A percentile compares a stretch with the other conserved stretches of the same genome.
These are phyloP conservation scores for Ophiostoma piceae DNA, from an alignment of 2,329 filamentous ascomycete species.

Conservation along the genomic window DNA sequence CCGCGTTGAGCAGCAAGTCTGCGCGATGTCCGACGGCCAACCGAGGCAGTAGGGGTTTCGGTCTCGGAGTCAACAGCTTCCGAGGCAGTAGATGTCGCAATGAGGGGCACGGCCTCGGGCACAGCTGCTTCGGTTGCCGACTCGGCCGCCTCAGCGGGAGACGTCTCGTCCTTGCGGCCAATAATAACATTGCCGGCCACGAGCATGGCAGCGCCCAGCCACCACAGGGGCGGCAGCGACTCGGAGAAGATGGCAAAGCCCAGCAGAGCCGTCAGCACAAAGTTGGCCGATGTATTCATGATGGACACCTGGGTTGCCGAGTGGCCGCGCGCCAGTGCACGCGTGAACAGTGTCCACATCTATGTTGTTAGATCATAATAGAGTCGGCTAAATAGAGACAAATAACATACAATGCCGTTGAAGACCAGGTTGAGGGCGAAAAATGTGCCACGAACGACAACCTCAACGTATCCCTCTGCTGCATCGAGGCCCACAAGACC, in stretches of 20 bases:
- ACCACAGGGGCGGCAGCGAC: slow-evolving; percentile 67
- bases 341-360: slow-evolving; percentile 82
- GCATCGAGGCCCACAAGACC: slow-evolving; percentile 40
- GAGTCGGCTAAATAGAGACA: background rate
- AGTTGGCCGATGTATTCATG: slow-evolving; percentile 78
- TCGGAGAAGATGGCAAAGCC: slow-evolving; percentile 68
- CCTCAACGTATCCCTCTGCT: slow-evolving; percentile 43
- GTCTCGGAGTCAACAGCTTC: background rate
- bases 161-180: slow-evolving; percentile 58
- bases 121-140: background rate
- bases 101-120: background rate
- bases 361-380: slow-evolving; percentile 30
- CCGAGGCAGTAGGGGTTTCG: background rate
- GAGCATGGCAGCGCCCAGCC: slow-evolving; percentile 65
- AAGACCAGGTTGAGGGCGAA: slow-evolving; percentile 70
- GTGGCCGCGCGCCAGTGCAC: slow-evolving; percentile 65
- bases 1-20: background rate
- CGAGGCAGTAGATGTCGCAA: background rate
- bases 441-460: slow-evolving; percentile 55
- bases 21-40: background rate
- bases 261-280: slow-evolving; percentile 69
- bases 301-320: slow-evolving; percentile 76
- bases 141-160: background rate
- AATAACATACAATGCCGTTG: slow-evolving; percentile 55
- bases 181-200: slow-evolving; percentile 75